Evolutionary conservation across 202 grass and related monocot genomes (phyloP), one percentile per base, ranked within the genome.

Genomic region (Schoenoplectus triqueter): DNA sequence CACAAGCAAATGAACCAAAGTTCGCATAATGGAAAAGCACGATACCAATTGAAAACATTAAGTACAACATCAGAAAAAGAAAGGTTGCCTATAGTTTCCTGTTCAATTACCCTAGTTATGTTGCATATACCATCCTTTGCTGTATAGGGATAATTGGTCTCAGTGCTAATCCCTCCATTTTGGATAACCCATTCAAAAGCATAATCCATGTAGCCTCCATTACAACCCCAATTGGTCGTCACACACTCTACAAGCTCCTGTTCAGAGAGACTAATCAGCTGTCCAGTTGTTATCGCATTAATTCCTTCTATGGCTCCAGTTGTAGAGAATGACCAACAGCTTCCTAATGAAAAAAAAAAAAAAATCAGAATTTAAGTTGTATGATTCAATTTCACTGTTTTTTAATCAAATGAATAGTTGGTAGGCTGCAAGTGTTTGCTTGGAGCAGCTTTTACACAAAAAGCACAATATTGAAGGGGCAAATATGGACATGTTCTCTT

Each of bases 201-300:
- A 82, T 92, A 86, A 81, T 92, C 90, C 90, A 94, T 94, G 60
- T 90, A 88, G 0, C 90, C 92, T n/a, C 92, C 92, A 60, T 89
- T 68, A 76, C 90, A 94, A 4, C 92, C 92, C 8, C 88, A 86
- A 71, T 86, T 90, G 19, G 60, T 84, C 0, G 84, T 69, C 42
- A 74, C 83, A 59, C 93, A 95, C 47, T 92, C 90, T n/a, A 95
- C 90, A 2, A 92, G 86, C 88, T 95, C 90, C 83, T 92, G 90
- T 82, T 95, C 93, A 2, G 90, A 95, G 46, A 95, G 82, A 5
- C 44, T 85, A 2, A 95, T 86, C 11, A 86, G 69, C 21, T 85
- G 8, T 48, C 83, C 83, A 8, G 83, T 85, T 7, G 50, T 41
- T 15, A 85, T 85, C 0, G 66, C 67, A 18, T 75, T 73, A 18